Base-by-base conservation (phyloP, 1,139 yeast genomes). In the Kodamaea suecica region DNA sequence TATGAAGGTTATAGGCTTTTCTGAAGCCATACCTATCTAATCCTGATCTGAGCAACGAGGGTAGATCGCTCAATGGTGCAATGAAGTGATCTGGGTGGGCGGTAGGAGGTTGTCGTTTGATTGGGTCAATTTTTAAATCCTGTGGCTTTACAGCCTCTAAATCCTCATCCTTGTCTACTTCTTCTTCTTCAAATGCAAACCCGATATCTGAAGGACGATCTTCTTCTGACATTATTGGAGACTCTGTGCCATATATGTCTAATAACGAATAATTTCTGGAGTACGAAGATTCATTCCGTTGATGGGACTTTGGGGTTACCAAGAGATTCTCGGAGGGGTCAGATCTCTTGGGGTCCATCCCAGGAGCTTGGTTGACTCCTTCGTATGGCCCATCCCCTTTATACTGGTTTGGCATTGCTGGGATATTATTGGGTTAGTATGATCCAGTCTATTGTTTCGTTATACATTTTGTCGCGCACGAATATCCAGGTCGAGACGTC, bases 11-110 rank as follows among this genome's bases (percentile, higher is more conserved):
- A 11, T 78, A 73, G 19, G 70, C 71, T 53, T 86, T 88, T 46
- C 77, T 80, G 61, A 90, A 90, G 2, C 97, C 97, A 52, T 90
- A 90, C 31, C 90, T 61, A 55, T 90, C 97, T 37, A 78, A 68
- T 24, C 69, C 67, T 7, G 75, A 57, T 10, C 40, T 35, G n/a
- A 61, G 36, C 4, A 63, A 25, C 2, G 16, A 14, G 13, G 25
- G 34, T 11, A 43, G 16, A 12, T 27, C 30, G 6, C 12, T 6
- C 23, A 27, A 27, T 12, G 29, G 17, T 9, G 16, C 17, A 26
- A 26, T 26, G 23, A 19, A 19, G 10, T 20, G 23, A 8, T 20
- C 23, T 10, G 7, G 7, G 7, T 20, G 9, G 10, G 7, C 10
- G 7, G 10, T 8, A 20, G 23, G 10, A 20, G 10, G 10, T 10